A percentile compares a stretch with the other conserved stretches of the same genome.
Evolutionary conservation across 192 early-diverging fungal genomes (phyloP).

Genomic region (Coemansia sp.): DNA sequence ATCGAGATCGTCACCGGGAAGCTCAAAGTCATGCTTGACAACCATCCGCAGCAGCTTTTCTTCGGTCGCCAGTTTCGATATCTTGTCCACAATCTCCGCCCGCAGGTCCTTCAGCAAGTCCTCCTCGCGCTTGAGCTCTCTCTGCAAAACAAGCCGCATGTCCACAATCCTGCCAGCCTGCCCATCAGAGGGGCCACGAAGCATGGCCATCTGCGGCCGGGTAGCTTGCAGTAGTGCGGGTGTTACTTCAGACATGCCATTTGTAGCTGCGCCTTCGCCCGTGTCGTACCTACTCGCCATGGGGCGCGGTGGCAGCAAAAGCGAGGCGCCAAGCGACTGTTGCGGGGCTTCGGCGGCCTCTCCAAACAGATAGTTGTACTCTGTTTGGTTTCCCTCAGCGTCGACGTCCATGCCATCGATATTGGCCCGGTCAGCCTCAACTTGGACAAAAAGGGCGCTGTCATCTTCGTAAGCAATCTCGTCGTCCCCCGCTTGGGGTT

Average conservation of each 20-base stretch:
- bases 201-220: slow-evolving; percentile 9
- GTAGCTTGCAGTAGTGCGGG: not conserved
- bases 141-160: slow-evolving; percentile 49
- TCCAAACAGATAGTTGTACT: slow-evolving; percentile 45
- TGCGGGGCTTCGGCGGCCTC: slow-evolving; percentile 26
- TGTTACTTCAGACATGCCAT: not conserved
- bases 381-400: slow-evolving; percentile 36
- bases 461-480: not conserved
- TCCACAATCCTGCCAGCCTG: slow-evolving; percentile 18
- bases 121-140: slow-evolving; percentile 47
- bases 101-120: slow-evolving; percentile 37
- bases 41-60: slow-evolving; percentile 48
- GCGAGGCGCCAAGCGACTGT: slow-evolving; percentile 14
- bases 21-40: slow-evolving; percentile 43
- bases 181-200: not conserved
- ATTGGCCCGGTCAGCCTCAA: slow-evolving; percentile 2
- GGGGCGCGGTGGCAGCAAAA: slow-evolving; percentile 22
- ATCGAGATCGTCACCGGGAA: slow-evolving; percentile 16
- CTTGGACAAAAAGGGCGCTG: not conserved
- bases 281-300: not conserved
- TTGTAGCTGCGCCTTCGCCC: not conserved
- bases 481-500: slow-evolving; percentile 10
- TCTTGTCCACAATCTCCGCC: slow-evolving; percentile 46
- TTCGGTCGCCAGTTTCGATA: slow-evolving; percentile 43
- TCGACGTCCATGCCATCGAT: slow-evolving; percentile 37